phyloP scores from a whole-genome alignment of 2,329 filamentous ascomycete species.

The Emericellopsis cladophorae region DNA sequence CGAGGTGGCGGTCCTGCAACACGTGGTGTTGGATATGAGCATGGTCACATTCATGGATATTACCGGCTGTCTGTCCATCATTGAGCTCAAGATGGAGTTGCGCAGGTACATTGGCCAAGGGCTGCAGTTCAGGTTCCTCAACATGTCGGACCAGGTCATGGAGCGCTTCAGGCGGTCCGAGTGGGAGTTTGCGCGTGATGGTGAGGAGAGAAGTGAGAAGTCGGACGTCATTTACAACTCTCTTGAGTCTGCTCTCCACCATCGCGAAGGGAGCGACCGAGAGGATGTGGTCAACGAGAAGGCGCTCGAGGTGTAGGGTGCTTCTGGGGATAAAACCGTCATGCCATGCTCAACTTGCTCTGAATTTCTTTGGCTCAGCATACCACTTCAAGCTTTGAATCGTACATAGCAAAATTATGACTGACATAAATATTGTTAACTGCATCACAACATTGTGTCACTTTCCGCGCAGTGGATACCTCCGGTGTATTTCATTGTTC shows the following conservation, averaged over 20 bases:
- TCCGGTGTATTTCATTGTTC: too few species aligned
- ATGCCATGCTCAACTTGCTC: too few species aligned
- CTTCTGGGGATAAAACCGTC: too few species aligned
- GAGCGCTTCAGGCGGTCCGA: slow-evolving; percentile 23
- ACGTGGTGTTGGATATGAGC: slow-evolving; percentile 38
- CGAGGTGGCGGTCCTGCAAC: slow-evolving; percentile 24
- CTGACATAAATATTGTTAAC: too few species aligned
- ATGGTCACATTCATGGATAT: slow-evolving; percentile 39
- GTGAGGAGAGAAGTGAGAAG: slow-evolving; percentile 9
- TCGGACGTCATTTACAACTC: slow-evolving; percentile 8
- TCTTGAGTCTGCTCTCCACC: slow-evolving; percentile 7
- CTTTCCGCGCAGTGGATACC: too few species aligned
- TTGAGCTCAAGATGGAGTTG: slow-evolving; percentile 33
- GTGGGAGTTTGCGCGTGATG: slow-evolving; percentile 20
- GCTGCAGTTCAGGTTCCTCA: slow-evolving; percentile 33
- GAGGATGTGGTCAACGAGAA: slow-evolving; percentile 1
- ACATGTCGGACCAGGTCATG: slow-evolving; percentile 27
- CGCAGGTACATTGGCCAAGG: slow-evolving; percentile 32
- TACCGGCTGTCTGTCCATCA: slow-evolving; percentile 35
- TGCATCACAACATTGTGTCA: too few species aligned
- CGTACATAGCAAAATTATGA: too few species aligned
- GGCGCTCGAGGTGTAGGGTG: slow-evolving; percentile 1
- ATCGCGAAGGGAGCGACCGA: slow-evolving; percentile 5
- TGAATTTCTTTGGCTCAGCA: background rate
- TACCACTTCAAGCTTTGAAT: too few species aligned